Base-by-base conservation (phyloP, 495 filamentous ascomycete species). In the Parmelia sp. region DNA sequence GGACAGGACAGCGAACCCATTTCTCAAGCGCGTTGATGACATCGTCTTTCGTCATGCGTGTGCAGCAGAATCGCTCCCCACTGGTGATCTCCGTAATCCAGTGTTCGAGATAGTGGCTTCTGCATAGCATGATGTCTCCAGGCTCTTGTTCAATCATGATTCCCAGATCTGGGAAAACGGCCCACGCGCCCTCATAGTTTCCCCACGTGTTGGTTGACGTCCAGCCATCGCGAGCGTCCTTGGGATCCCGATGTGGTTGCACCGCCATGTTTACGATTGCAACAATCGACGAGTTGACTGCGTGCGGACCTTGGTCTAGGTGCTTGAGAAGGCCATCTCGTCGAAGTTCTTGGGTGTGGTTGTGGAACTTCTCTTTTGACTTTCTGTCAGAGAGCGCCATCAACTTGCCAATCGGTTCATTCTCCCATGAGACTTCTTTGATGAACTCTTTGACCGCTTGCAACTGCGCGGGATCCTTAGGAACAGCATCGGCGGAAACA, bases 11-110 rank as follows among this genome's bases (percentile, higher is more conserved):
- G 5, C 25, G 25, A 31, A 37, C 25, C 5, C 15, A 19, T 11
- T 39, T 19, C 1, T 35, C 33, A 17, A 37, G 36, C 3, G 37
- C 12, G 37, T 44, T 27, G 9, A 44, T 39, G 31, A 60, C 57
- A 8, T 27, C 25, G 6, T 44, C 14, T 27, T 60, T 31, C 21
- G 31, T 60, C 8, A 44, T 44, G 9, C 57, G 6, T 15, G 37
- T 59, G 3, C 39, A 39, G 57, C 57, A 59, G 39, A n/a, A 59
- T 9, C 57, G 57, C 44, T 59, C 36, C 21, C 57, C 57, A 21
- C 15, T 59, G 6, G 19, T 35, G 23, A 59, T 59, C 25, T 21
- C 3, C 4, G 37, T 59, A 3, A 59, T 6, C 57, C 57, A 44
- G 15, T 59, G 57, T 37, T 59, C 57, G 2, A 59, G 17, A 19